phyloP scores from a whole-genome alignment of 2,329 filamentous ascomycete genomes.

The Sclerotinia minor region DNA sequence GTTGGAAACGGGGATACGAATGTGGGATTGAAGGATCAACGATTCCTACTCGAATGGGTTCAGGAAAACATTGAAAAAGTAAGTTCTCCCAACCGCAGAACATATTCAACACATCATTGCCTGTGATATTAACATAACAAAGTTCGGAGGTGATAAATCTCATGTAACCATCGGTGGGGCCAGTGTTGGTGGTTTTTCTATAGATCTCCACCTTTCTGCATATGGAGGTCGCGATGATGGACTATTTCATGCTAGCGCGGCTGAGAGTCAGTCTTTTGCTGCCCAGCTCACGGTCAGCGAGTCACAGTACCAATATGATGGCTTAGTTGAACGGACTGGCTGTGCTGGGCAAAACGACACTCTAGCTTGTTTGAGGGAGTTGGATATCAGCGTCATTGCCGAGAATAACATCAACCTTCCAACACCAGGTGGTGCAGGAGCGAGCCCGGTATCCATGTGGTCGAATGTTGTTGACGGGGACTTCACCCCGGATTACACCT shows the following conservation, averaged over 20 bases:
- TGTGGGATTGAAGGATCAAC: slow-evolving; percentile 69
- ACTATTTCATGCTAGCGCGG: slow-evolving; percentile 54
- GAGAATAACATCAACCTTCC: slow-evolving; percentile 47
- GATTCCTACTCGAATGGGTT: slow-evolving; percentile 69
- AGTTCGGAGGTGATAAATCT: slow-evolving; percentile 68
- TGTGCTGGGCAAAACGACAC: slow-evolving; percentile 45
- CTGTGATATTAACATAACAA: slow-evolving; percentile 24
- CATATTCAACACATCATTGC: not conserved
- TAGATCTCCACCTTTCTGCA: slow-evolving; percentile 63
- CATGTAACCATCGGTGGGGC: slow-evolving; percentile 69
- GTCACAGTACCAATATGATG: slow-evolving; percentile 54
- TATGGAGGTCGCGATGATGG: slow-evolving; percentile 51
- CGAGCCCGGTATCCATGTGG: slow-evolving; percentile 53
- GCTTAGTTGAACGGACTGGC: slow-evolving; percentile 48
- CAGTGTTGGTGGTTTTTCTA: slow-evolving; percentile 65
- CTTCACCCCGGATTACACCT: slow-evolving; percentile 53
- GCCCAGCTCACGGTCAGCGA: slow-evolving; percentile 49
- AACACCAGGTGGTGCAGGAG: slow-evolving; percentile 39
- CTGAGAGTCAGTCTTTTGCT: slow-evolving; percentile 54
- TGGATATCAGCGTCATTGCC: slow-evolving; percentile 47
- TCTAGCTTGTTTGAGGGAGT: slow-evolving; percentile 50
- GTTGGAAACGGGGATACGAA: slow-evolving; percentile 56
- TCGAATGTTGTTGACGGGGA: slow-evolving; percentile 55
- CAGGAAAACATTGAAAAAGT: slow-evolving; percentile 59
- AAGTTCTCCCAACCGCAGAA: slow-evolving; percentile 15